A percentile compares a stretch with the other conserved stretches of the same genome.
phyloP scores from a whole-genome alignment of 163 green algal genomes.

The Prototheca wickerhamii region DNA sequence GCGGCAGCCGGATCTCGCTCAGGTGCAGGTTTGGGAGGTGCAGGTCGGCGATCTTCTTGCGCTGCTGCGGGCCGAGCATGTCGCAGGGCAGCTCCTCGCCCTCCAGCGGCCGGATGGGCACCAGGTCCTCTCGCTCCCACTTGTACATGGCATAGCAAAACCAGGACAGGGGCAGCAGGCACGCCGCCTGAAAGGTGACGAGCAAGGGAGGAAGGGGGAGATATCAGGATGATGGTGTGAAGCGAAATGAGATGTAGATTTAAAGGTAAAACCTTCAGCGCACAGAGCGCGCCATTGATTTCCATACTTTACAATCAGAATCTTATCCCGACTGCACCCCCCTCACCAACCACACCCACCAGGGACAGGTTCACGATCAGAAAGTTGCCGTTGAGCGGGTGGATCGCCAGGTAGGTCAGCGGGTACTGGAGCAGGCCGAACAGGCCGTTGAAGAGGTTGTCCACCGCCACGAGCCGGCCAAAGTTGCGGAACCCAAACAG shows the following conservation, averaged over 20 bases:
- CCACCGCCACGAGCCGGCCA: slow-evolving; percentile 49
- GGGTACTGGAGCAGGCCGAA: slow-evolving; percentile 46
- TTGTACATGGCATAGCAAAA: slow-evolving; percentile 49
- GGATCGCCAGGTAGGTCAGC: slow-evolving; percentile 37
- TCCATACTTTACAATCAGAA: not conserved
- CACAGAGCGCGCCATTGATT: too few species aligned
- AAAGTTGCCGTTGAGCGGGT: slow-evolving; percentile 39
- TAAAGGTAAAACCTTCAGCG: not conserved
- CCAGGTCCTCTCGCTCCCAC: slow-evolving; percentile 42
- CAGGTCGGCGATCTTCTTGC: slow-evolving; percentile 1
- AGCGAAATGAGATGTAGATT: not conserved
- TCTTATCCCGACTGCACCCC: not conserved
- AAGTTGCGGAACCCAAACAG: slow-evolving; percentile 58
- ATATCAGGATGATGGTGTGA: not conserved
- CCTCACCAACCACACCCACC: slow-evolving; percentile 4
- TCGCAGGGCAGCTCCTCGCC: slow-evolving; percentile 32
- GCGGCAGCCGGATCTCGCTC: not conserved
- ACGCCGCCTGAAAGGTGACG: slow-evolving; percentile 16
- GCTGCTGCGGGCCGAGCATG: slow-evolving; percentile 10
- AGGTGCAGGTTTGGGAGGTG: slow-evolving; percentile 2
- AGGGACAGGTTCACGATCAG: slow-evolving; percentile 44
- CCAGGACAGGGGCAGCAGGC: slow-evolving; percentile 46
- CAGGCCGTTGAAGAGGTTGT: slow-evolving; percentile 56
- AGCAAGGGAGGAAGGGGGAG: not conserved
- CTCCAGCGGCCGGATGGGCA: slow-evolving; percentile 23